phyloP scores from a whole-genome alignment of 306 rosid species.

The Acacia melanoxylon region DNA sequence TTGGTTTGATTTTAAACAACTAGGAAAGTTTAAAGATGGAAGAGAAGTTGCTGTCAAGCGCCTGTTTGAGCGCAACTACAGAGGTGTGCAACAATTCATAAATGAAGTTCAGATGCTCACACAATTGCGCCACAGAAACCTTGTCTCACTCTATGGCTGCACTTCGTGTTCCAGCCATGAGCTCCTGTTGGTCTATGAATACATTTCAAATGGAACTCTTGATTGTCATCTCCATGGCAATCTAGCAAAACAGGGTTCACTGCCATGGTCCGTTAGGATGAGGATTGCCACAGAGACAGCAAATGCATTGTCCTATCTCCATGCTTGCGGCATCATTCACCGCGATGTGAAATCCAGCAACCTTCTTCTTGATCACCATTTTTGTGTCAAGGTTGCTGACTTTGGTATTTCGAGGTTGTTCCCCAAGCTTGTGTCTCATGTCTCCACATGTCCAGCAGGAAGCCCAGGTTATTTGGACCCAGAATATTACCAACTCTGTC shows the following conservation, averaged over 20 bases:
- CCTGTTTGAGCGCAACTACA: slow-evolving; percentile 55
- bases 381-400: slow-evolving; percentile 66
- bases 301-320: no score
- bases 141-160: slow-evolving; percentile 75
- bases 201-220: slow-evolving; percentile 68
- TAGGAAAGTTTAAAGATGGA: slow-evolving; percentile 72
- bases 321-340: no score
- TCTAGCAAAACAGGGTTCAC: slow-evolving; percentile 30
- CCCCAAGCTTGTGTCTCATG: slow-evolving; percentile 54
- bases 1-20: slow-evolving; percentile 12
- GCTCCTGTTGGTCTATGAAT: slow-evolving; percentile 73
- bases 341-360: no score
- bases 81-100: slow-evolving; percentile 48
- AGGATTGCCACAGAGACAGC: slow-evolving; percentile 62
- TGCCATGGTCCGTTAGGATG: slow-evolving; percentile 60
- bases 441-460: slow-evolving; percentile 25
- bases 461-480: no score
- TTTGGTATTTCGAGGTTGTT: slow-evolving; percentile 69
- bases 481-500: no score
- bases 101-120: slow-evolving; percentile 65
- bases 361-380: slow-evolving; percentile 53
- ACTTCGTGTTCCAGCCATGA: slow-evolving; percentile 58
- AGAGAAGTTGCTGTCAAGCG: slow-evolving; percentile 80
- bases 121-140: slow-evolving; percentile 57
- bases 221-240: slow-evolving; percentile 74